Percentiles rank a stretch among this genome's conserved stretches.
phyloP scores from a whole-genome alignment of 2,329 filamentous ascomycete genomes.

The Ophiostoma sp. region DNA sequence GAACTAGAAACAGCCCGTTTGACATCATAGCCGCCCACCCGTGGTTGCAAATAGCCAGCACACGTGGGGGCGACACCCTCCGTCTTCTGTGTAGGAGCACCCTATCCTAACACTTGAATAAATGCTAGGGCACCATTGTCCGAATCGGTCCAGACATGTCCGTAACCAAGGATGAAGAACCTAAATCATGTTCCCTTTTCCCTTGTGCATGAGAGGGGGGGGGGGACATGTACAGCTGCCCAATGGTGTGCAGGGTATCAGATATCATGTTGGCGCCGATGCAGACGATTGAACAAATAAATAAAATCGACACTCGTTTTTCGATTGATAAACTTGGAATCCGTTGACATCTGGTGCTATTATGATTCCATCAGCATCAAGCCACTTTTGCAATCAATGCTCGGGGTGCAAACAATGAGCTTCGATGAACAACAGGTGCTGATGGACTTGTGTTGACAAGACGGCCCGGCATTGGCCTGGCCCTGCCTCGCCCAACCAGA shows the following conservation, averaged over 20 bases:
- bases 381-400: neutral
- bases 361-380: neutral
- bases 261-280: neutral
- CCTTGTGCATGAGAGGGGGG: neutral
- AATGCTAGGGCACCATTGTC: neutral
- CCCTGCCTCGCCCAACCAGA: neutral
- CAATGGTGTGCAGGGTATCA: neutral
- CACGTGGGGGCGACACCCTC: neutral
- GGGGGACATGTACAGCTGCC: neutral
- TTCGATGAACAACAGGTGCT: neutral
- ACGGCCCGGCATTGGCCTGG: neutral
- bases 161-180: neutral
- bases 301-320: neutral
- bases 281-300: neutral
- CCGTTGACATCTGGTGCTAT: neutral
- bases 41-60: neutral
- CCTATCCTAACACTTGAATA: neutral
- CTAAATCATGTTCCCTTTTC: neutral
- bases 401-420: neutral
- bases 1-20: neutral
- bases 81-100: neutral
- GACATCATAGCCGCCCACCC: neutral
- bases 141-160: neutral
- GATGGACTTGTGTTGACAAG: neutral
- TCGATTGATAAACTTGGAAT: neutral